Conservation (phyloP, 805 yeast species). For the Nakazawaea holstii region DNA sequence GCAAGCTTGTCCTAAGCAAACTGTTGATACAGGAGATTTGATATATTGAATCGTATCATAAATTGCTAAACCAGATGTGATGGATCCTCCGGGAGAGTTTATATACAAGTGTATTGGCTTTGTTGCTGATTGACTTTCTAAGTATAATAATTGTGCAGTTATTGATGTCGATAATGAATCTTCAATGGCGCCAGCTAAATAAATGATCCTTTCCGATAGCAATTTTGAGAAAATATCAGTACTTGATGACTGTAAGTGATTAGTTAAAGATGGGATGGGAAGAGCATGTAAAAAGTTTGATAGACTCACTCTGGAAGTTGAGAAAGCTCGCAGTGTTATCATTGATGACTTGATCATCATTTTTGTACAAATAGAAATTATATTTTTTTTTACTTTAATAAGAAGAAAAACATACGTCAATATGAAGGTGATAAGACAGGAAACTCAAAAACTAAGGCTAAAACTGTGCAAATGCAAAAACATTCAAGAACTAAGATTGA, state of each 20-base stretch:
- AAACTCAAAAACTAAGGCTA: too few relatives aligned
- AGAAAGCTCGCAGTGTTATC: neutral
- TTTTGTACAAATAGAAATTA: neutral
- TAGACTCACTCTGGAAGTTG: neutral
- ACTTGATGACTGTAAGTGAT: neutral
- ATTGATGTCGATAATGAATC: conserved; percentile 15
- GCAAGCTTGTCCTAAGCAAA: conserved; percentile 29
- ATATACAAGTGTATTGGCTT: conserved; percentile 21
- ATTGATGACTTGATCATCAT: neutral
- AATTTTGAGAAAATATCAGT: conserved; percentile 13
- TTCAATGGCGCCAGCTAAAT: conserved; percentile 13
- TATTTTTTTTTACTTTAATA: too few relatives aligned
- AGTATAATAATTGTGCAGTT: conserved; percentile 16
- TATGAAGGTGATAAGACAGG: too few relatives aligned
- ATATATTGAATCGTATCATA: conserved; percentile 30
- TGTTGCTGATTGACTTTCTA: conserved; percentile 18
- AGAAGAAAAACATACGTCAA: too few relatives aligned
- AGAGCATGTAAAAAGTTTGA: neutral
- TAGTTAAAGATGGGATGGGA: conserved; percentile 3
- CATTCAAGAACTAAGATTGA: too few relatives aligned
- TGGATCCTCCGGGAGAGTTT: conserved; percentile 29
- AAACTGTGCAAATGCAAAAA: too few relatives aligned
- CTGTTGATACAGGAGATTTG: conserved; percentile 26
- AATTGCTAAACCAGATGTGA: conserved; percentile 28
- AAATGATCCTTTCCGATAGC: conserved; percentile 13